These are phyloP conservation scores for Blastobotrys elegans DNA, from an alignment of 1,139 yeast genomes.

Conservation along the genomic window DNA sequence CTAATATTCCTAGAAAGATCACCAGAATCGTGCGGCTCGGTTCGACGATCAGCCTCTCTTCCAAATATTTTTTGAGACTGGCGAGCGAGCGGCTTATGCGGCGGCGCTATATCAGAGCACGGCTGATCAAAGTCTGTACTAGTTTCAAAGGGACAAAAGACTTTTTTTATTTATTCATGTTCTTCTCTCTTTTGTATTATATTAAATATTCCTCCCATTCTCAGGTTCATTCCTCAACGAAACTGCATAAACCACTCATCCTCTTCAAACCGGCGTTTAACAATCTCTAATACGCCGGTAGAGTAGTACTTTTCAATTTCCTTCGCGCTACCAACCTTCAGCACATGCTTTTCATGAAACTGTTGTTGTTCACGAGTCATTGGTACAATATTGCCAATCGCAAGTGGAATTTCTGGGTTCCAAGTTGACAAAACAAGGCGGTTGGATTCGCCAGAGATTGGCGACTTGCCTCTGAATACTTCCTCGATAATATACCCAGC, in stretches of 20 bases:
- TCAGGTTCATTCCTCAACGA: constrained; percentile 22
- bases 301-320: constrained; percentile 59
- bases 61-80: no score
- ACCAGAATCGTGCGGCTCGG: no score
- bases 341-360: constrained; percentile 66
- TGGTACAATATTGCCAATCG: constrained; percentile 71
- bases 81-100: no score
- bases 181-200: no score
- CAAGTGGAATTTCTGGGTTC: constrained; percentile 56
- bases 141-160: no score
- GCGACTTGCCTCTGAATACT: constrained; percentile 86
- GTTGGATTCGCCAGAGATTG: constrained; percentile 78
- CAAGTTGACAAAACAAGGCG: constrained; percentile 76
- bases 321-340: constrained; percentile 53
- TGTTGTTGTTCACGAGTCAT: constrained; percentile 86
- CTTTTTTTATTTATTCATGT: no score
- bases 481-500: constrained; percentile 87
- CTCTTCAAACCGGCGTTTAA: constrained; percentile 62
- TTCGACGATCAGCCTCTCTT: no score
- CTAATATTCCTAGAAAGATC: no score
- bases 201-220: no score
- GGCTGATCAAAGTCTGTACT: no score
- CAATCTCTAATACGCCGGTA: constrained; percentile 52
- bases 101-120: no score
- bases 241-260: constrained; percentile 50